phyloP scores from a whole-genome alignment of 148 eudicot genomes.

The Spergularia marina region DNA sequence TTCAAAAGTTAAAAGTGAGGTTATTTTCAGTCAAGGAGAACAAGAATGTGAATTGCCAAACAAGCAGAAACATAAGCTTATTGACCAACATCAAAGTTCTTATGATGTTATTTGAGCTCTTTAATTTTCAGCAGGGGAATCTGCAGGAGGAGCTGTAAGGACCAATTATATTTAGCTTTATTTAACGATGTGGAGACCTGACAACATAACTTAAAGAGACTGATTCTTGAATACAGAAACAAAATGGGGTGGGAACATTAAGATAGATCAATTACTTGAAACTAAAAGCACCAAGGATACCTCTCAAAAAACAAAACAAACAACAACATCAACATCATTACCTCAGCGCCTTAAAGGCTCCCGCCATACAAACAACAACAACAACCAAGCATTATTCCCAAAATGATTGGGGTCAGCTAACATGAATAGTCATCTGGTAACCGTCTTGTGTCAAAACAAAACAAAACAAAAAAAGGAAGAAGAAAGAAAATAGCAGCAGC shows the following conservation, averaged over 20 bases:
- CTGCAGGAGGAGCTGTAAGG: background rate
- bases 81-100: background rate
- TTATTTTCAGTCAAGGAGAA: background rate
- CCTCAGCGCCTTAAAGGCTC: too few species aligned
- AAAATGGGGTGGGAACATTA: background rate
- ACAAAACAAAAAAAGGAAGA: too few species aligned
- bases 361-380: too few species aligned
- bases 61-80: background rate
- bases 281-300: background rate
- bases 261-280: conserved; percentile 10
- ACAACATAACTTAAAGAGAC: background rate
- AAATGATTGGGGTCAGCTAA: too few species aligned
- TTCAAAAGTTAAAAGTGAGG: background rate
- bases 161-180: background rate
- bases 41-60: background rate
- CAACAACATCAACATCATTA: too few species aligned
- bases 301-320: too few species aligned
- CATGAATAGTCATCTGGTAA: too few species aligned
- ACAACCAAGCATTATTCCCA: too few species aligned
- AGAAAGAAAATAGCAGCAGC: background rate
- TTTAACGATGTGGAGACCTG: background rate
- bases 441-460: too few species aligned
- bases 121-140: background rate
- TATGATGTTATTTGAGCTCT: background rate
- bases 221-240: background rate